Evolutionary conservation across 768 basidiomycete genomes (phyloP).

Genomic region (Phanerodontia chrysosporium): DNA sequence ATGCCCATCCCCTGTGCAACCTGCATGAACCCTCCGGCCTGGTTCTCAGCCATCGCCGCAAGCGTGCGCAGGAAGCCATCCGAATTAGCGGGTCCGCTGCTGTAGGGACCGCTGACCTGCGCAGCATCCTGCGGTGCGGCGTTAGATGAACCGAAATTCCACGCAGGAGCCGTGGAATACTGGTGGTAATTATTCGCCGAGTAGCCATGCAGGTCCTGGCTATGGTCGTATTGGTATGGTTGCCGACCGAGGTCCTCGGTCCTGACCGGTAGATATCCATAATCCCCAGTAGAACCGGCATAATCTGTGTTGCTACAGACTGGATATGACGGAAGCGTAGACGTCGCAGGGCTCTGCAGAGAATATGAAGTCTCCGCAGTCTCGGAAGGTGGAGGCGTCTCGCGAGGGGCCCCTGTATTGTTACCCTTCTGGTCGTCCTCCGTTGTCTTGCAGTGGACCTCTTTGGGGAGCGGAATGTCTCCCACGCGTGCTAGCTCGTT

Average conservation of each 20-base stretch:
- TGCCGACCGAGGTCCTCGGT: constrained; percentile 3
- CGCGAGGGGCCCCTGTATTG: not conserved
- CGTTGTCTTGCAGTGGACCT: no score
- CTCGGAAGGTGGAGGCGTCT: not conserved
- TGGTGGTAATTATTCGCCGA: not conserved
- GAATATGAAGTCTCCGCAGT: not conserved
- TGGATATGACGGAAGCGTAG: not conserved
- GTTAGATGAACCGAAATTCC: not conserved
- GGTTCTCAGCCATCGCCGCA: not conserved
- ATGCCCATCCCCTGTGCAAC: not conserved
- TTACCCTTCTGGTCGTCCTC: not conserved
- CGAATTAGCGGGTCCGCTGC: not conserved
- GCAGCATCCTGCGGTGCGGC: not conserved
- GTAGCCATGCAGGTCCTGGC: not conserved
- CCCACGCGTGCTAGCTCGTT: not conserved
- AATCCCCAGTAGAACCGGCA: not conserved
- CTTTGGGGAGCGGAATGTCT: constrained; percentile 3
- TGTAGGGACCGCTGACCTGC: not conserved
- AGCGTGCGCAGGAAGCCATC: not conserved
- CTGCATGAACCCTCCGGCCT: not conserved
- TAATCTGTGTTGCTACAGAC: not conserved
- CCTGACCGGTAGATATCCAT: not conserved
- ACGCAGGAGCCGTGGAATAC: not conserved
- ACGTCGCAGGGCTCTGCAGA: not conserved
- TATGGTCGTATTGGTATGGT: not conserved